Conservation (phyloP, 306 rosid genomes). For the Morella rubra region DNA sequence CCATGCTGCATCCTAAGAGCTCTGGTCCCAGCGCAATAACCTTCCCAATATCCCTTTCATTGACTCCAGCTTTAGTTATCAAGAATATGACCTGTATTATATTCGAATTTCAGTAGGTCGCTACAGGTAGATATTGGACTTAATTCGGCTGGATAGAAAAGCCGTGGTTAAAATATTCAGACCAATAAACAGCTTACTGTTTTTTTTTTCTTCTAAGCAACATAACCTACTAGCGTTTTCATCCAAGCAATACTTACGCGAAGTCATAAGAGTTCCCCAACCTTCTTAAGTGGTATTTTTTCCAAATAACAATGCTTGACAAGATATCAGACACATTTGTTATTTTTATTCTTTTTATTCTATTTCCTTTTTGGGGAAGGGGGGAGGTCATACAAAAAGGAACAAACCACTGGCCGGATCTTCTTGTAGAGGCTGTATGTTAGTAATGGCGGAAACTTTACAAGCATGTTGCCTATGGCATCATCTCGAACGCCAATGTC, state of each 20-base stretch:
- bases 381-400: slow-evolving; percentile 23
- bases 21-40: slow-evolving; percentile 86
- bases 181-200: background rate
- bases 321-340: background rate
- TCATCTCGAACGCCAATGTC: slow-evolving; percentile 75
- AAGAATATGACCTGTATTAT: slow-evolving; percentile 75
- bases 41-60: slow-evolving; percentile 64
- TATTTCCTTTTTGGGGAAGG: background rate
- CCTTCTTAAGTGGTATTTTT: background rate
- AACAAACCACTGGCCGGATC: slow-evolving; percentile 85
- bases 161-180: background rate
- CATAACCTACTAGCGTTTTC: slow-evolving; percentile 4
- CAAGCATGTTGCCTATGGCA: slow-evolving; percentile 92
- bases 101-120: slow-evolving; percentile 36
- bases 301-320: background rate
- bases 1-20: slow-evolving; percentile 83
- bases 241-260: background rate
- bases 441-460: slow-evolving; percentile 76
- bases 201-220: background rate
- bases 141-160: background rate
- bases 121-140: background rate
- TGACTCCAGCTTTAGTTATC: slow-evolving; percentile 86
- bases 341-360: background rate
- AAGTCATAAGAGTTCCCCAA: background rate
- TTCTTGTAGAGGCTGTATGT: slow-evolving; percentile 88